Percentiles rank a stretch among this genome's conserved stretches.
These are phyloP conservation scores for Cercospora sp. DNA, from an alignment of 2,329 filamentous ascomycete species.

Conservation along the genomic window DNA sequence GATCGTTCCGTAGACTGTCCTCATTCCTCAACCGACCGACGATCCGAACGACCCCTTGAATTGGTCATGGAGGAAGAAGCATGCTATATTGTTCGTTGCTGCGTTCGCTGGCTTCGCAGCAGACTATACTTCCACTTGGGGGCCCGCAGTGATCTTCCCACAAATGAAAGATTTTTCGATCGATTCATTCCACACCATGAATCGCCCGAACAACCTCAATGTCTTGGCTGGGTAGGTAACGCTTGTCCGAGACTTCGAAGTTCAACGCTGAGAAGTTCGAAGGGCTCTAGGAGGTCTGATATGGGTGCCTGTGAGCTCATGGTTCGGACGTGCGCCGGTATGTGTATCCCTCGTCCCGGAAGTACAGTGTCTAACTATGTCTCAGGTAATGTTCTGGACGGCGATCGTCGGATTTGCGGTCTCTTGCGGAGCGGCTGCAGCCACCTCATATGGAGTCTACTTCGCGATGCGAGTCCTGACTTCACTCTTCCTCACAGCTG, in stretches of 20 bases:
- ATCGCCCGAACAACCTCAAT: neutral
- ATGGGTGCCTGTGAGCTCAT: conserved; percentile 1
- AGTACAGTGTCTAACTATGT: neutral
- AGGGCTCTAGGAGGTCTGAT: conserved; percentile 3
- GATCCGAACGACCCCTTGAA: conserved; percentile 6
- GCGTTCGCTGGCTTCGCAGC: conserved; percentile 1
- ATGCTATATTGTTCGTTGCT: neutral
- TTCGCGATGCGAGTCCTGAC: neutral
- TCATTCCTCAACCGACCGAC: neutral
- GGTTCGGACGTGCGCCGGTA: conserved; percentile 1
- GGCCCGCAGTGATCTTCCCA: neutral
- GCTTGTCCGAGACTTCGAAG: neutral
- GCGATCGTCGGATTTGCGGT: conserved; percentile 2
- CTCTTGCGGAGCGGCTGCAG: neutral
- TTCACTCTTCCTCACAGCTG: conserved; percentile 1
- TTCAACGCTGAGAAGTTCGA: neutral
- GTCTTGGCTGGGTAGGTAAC: neutral
- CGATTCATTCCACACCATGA: neutral
- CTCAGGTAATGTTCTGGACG: conserved; percentile 6
- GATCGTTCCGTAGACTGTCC: neutral
- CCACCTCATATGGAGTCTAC: neutral
- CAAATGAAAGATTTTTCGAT: neutral
- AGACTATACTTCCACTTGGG: conserved; percentile 3
- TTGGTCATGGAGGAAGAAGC: conserved; percentile 5
- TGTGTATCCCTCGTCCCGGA: neutral